phyloP scores from a whole-genome alignment of 768 basidiomycete species.

The Amanita jacksonii region DNA sequence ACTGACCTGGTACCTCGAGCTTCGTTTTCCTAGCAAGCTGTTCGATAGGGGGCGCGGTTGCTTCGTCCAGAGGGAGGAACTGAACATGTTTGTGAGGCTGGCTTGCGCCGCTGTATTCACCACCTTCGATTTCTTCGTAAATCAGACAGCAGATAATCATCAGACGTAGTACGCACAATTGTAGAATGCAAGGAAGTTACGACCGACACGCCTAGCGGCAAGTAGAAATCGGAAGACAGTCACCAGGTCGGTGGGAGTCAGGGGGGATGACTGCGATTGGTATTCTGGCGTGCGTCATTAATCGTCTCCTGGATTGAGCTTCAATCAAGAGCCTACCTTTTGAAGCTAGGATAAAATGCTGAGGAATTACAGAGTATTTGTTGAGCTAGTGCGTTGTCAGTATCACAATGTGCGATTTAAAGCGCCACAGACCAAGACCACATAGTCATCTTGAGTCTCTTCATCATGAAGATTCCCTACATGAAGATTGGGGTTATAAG shows the following conservation, averaged over 20 bases:
- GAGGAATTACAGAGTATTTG: constrained; percentile 75
- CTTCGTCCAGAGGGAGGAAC: constrained; percentile 54
- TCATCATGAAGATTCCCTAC: constrained; percentile 68
- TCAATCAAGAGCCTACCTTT: constrained; percentile 42
- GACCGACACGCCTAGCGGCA: constrained; percentile 53
- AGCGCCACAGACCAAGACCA: constrained; percentile 49
- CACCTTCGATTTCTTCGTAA: constrained; percentile 36
- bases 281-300: constrained; percentile 39
- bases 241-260: constrained; percentile 70
- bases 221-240: constrained; percentile 66
- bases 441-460: constrained; percentile 47
- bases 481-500: constrained; percentile 68
- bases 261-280: constrained; percentile 68
- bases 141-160: background rate
- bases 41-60: constrained; percentile 72
- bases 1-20: constrained; percentile 50
- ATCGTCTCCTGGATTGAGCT: background rate
- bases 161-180: constrained; percentile 52
- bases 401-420: background rate
- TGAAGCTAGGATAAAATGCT: constrained; percentile 82
- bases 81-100: constrained; percentile 92
- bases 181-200: constrained; percentile 74
- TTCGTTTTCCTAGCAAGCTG: constrained; percentile 45
- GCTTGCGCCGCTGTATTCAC: constrained; percentile 74
- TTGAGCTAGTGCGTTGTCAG: constrained; percentile 47